phyloP scores from a whole-genome alignment of 2,329 filamentous ascomycete genomes.

The Cordyceps fumosorosea region DNA sequence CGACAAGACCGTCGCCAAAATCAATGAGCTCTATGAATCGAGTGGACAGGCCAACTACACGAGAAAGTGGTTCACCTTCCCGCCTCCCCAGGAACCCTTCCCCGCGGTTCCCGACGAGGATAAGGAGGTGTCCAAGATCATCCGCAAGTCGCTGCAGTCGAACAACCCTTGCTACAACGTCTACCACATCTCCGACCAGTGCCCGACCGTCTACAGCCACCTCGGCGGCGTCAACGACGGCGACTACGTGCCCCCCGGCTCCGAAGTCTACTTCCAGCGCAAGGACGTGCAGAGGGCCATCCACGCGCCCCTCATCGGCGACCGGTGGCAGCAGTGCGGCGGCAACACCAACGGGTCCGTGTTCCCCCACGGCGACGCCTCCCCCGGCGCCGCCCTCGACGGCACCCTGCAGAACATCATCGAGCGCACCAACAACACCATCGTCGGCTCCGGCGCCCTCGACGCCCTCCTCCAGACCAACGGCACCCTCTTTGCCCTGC shows the following conservation, averaged over 20 bases:
- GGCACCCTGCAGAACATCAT: conserved; percentile 16
- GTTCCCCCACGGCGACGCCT: conserved; percentile 14
- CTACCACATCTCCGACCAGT: conserved; percentile 67
- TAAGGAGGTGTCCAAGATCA: conserved; percentile 48
- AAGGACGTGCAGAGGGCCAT: conserved; percentile 61
- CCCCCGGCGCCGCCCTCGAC: conserved; percentile 9
- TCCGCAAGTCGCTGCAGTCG: conserved; percentile 41
- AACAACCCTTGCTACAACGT: conserved; percentile 73
- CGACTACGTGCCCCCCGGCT: conserved; percentile 39
- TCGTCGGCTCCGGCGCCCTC: conserved; percentile 15
- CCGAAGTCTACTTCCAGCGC: conserved; percentile 67
- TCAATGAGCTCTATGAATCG: conserved; percentile 44
- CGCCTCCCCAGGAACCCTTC: conserved; percentile 52
- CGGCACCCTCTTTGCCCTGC: conserved; percentile 56
- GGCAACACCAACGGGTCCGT: conserved; percentile 7
- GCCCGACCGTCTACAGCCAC: conserved; percentile 63
- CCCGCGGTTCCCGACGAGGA: conserved; percentile 48
- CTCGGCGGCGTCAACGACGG: conserved; percentile 32
- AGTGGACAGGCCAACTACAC: conserved; percentile 60
- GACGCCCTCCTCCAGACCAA: conserved; percentile 56
- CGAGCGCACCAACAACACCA: conserved; percentile 17
- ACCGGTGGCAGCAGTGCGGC: conserved; percentile 36
- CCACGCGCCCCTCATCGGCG: conserved; percentile 49
- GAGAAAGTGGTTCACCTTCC: conserved; percentile 58
- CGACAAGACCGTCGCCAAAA: conserved; percentile 44